A percentile compares a stretch with the other conserved stretches of the same genome.
These are phyloP conservation scores for Aspergillus cristatus DNA, from an alignment of 495 filamentous ascomycete genomes.

Conservation along the genomic window DNA sequence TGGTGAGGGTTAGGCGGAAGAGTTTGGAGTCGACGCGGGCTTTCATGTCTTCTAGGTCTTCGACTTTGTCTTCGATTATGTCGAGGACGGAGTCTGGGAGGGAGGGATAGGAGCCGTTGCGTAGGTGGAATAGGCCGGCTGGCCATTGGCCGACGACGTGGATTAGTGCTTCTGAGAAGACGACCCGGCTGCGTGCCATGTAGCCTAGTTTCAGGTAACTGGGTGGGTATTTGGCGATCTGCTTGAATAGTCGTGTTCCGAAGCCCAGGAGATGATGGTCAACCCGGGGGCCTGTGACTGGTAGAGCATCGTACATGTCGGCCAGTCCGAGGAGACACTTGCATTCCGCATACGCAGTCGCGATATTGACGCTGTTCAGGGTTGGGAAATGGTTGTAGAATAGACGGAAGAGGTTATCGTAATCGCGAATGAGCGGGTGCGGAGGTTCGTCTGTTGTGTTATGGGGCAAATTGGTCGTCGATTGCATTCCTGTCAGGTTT, in stretches of 20 bases:
- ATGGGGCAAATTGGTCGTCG: constrained; percentile 37
- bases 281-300: constrained; percentile 79
- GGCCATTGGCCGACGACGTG: constrained; percentile 94
- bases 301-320: constrained; percentile 85
- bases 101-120: constrained; percentile 44
- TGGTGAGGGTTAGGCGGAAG: constrained; percentile 71
- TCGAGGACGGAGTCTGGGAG: constrained; percentile 69
- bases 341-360: constrained; percentile 84
- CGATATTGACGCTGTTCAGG: constrained; percentile 76
- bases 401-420: constrained; percentile 85
- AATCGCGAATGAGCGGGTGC: constrained; percentile 68
- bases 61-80: constrained; percentile 82
- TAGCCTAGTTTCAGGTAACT: constrained; percentile 86
- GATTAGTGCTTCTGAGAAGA: constrained; percentile 82
- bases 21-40: constrained; percentile 63
- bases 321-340: constrained; percentile 75
- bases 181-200: constrained; percentile 70
- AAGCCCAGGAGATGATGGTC: constrained; percentile 91
- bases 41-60: constrained; percentile 67
- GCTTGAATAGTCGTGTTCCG: constrained; percentile 79
- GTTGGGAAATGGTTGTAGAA: constrained; percentile 85
- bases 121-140: constrained; percentile 62
- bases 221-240: constrained; percentile 89
- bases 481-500: constrained; percentile 54
- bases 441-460: constrained; percentile 34